Evolutionary conservation across 495 filamentous ascomycete genomes (phyloP).

Genomic region (Oidiodendron maius): DNA sequence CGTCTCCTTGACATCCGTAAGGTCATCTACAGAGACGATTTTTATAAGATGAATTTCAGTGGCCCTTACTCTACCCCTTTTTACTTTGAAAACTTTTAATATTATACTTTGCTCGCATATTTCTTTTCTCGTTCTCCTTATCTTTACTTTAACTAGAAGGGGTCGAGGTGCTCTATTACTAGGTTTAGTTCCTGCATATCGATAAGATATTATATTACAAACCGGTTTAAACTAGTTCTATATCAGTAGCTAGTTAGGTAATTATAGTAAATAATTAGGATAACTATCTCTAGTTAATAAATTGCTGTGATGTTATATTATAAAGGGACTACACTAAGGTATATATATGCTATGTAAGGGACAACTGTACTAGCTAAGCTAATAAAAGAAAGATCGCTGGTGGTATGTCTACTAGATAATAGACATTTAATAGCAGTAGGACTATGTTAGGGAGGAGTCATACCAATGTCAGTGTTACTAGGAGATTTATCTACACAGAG

Average conservation of each 20-base stretch:
- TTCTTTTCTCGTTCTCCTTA: too few relatives aligned
- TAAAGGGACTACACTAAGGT: conserved; percentile 2
- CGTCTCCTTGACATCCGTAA: conserved; percentile 17
- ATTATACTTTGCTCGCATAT: too few relatives aligned
- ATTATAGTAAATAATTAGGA: conserved; percentile 3
- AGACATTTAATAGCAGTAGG: conserved; percentile 7
- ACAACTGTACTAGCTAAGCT: conserved; percentile 10
- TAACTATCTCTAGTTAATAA: neutral
- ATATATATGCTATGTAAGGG: conserved; percentile 9
- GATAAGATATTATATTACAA: too few relatives aligned
- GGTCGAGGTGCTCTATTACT: too few relatives aligned
- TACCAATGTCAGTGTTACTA: conserved; percentile 5
- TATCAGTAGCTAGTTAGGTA: too few relatives aligned
- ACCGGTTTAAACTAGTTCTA: too few relatives aligned
- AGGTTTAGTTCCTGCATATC: too few relatives aligned
- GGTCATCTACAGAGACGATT: conserved; percentile 12
- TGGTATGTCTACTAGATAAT: conserved; percentile 9
- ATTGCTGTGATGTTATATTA: neutral
- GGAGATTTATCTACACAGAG: conserved; percentile 6
- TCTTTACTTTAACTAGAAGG: too few relatives aligned
- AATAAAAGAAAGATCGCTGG: conserved; percentile 13
- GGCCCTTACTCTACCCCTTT: conserved; percentile 14
- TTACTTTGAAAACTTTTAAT: conserved; percentile 16
- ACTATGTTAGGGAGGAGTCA: conserved; percentile 6
- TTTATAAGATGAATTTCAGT: conserved; percentile 15